phyloP scores from a whole-genome alignment of 305 asterid species.

The Euphrasia arctica region DNA sequence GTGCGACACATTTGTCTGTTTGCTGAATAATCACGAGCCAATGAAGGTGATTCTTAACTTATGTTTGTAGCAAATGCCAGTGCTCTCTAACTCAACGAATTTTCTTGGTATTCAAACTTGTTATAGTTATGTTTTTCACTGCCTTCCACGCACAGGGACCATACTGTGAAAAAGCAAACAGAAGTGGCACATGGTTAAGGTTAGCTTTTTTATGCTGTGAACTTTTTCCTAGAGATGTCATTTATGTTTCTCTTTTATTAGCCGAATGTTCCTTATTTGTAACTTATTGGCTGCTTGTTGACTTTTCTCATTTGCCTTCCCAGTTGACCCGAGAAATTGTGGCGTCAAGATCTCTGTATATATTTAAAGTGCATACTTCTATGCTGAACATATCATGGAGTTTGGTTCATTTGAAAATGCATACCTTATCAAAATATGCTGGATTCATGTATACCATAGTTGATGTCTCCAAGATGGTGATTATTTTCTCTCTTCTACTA shows the following conservation, averaged over 20 bases:
- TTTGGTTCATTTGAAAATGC: constrained; percentile 31
- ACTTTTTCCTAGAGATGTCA: constrained; percentile 31
- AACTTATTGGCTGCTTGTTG: not conserved
- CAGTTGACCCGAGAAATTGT: constrained; percentile 32
- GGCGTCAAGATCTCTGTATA: constrained; percentile 47
- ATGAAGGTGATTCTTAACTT: constrained; percentile 41
- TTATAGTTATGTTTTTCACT: not conserved
- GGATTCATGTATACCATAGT: constrained; percentile 36
- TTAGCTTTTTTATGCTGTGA: constrained; percentile 71
- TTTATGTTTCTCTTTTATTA: constrained; percentile 22
- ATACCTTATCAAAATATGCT: constrained; percentile 33
- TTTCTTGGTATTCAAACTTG: constrained; percentile 6
- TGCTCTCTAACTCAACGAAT: not conserved
- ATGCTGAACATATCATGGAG: constrained; percentile 41
- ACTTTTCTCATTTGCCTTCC: constrained; percentile 11
- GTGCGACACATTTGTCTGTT: constrained; percentile 42
- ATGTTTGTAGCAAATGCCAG: constrained; percentile 9
- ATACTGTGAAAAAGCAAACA: constrained; percentile 39
- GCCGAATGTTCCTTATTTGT: not conserved
- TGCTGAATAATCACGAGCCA: constrained; percentile 38
- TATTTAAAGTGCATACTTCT: constrained; percentile 41
- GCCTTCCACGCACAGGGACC: constrained; percentile 37
- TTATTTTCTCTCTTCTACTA: not conserved
- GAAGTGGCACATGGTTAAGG: constrained; percentile 55
- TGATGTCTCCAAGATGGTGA: constrained; percentile 49